phyloP scores from a whole-genome alignment of 345 rosid species.

The Turnera subulata region DNA sequence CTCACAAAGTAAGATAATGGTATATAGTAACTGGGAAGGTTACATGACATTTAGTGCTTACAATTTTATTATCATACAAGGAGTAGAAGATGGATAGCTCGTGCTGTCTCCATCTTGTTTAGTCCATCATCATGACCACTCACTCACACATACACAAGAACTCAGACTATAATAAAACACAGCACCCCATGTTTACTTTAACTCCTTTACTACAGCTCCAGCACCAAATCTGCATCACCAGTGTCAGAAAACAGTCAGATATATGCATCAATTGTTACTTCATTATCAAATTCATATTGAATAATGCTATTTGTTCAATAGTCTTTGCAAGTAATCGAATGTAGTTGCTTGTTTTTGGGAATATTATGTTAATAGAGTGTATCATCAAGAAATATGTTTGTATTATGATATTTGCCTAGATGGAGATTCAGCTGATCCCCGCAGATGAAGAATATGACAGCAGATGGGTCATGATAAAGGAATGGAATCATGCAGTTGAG shows the following conservation, averaged over 20 bases:
- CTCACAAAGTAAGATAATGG: not conserved
- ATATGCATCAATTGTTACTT: conserved; percentile 1
- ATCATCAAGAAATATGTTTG: conserved; percentile 1
- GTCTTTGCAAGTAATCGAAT: no score
- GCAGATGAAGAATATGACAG: not conserved
- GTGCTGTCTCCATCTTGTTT: conserved; percentile 16
- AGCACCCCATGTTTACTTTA: conserved; percentile 6
- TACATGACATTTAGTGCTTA: conserved; percentile 16
- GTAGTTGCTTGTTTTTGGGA: no score
- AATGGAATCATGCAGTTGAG: not conserved
- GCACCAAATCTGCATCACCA: conserved; percentile 65
- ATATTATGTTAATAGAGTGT: not conserved
- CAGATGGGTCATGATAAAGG: not conserved
- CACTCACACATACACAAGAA: conserved; percentile 29
- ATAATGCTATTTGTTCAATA: not conserved
- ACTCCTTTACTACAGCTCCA: conserved; percentile 67
- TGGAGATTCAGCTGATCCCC: not conserved
- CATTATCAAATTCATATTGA: conserved; percentile 2
- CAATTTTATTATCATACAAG: conserved; percentile 33
- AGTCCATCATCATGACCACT: conserved; percentile 17
- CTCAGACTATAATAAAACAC: conserved; percentile 29
- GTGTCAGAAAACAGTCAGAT: conserved; percentile 21
- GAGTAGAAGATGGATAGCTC: conserved; percentile 23
- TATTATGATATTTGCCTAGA: not conserved
- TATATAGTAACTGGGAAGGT: conserved; percentile 12